phyloP scores from a whole-genome alignment of 495 filamentous ascomycete species.

The Rhypophila decipiens region DNA sequence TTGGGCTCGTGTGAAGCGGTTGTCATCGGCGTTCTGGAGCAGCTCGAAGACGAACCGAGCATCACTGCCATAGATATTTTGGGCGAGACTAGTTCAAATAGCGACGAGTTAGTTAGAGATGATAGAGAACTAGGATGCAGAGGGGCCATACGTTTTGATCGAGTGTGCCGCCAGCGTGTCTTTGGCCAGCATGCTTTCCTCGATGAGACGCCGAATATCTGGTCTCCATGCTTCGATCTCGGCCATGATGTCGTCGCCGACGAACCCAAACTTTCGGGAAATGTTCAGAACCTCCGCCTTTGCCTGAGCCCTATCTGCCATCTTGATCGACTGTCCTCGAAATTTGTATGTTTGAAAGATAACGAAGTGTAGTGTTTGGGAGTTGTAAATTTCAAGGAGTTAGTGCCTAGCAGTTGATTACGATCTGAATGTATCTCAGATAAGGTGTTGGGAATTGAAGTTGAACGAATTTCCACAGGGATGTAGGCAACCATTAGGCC shows the following conservation, averaged over 20 bases:
- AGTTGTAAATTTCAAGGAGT: too few species aligned
- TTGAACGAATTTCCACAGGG: too few species aligned
- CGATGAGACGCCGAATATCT: neutral
- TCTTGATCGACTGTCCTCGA: too few species aligned
- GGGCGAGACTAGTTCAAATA: constrained; percentile 30
- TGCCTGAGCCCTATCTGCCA: neutral
- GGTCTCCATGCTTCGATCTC: neutral
- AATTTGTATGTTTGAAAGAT: too few species aligned
- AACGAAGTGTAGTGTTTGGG: too few species aligned
- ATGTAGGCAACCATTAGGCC: too few species aligned
- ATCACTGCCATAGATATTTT: constrained; percentile 32
- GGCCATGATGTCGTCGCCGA: neutral
- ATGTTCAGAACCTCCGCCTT: neutral
- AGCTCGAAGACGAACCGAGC: constrained; percentile 36
- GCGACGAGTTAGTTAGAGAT: too few species aligned
- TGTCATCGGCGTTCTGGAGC: constrained; percentile 41
- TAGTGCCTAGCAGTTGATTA: too few species aligned
- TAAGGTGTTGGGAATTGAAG: too few species aligned
- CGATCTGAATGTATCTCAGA: too few species aligned
- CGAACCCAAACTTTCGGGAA: neutral
- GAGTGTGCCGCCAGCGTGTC: neutral
- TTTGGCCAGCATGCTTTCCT: neutral
- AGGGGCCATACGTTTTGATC: neutral
- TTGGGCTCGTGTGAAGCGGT: constrained; percentile 9
- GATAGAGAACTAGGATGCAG: too few species aligned